Percentiles rank a stretch among this genome's conserved stretches.
Conservation (phyloP, 306 rosid genomes). For the Biancaea sappan region DNA sequence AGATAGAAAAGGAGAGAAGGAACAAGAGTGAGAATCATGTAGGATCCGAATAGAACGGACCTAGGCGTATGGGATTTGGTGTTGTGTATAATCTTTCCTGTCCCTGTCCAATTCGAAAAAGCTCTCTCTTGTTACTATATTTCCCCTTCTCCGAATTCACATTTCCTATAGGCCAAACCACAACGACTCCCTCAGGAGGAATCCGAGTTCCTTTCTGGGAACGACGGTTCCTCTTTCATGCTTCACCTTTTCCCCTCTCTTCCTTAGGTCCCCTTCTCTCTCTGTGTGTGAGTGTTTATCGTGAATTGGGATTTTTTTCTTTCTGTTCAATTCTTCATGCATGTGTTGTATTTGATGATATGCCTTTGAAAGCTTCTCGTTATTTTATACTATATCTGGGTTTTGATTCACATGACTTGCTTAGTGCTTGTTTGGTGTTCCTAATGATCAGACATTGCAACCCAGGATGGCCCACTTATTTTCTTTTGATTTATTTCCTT, state of each 20-base stretch:
- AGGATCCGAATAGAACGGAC: conserved; percentile 57
- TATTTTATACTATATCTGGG: not conserved
- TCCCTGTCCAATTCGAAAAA: conserved; percentile 22
- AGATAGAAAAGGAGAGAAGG: conserved; percentile 33
- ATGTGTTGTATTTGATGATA: conserved; percentile 17
- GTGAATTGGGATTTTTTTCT: not conserved
- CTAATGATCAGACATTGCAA: conserved; percentile 26
- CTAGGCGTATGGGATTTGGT: conserved; percentile 24
- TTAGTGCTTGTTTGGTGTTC: conserved; percentile 17
- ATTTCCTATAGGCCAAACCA: not conserved
- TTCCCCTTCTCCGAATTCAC: not conserved
- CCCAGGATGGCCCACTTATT: conserved; percentile 16
- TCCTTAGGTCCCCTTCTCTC: conserved; percentile 27
- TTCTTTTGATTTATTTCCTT: too few relatives aligned
- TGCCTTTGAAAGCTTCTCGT: not conserved
- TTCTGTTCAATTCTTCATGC: not conserved
- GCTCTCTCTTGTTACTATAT: not conserved
- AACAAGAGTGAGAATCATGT: conserved; percentile 33
- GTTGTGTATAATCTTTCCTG: conserved; percentile 24
- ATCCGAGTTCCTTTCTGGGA: conserved; percentile 63
- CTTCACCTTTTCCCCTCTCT: conserved; percentile 5
- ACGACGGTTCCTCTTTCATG: conserved; percentile 57
- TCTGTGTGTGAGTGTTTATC: not conserved
- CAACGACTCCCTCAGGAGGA: conserved; percentile 45
- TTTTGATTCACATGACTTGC: conserved; percentile 27